These are phyloP conservation scores for Hypoxylon rubiginosum DNA, from an alignment of 2,329 filamentous ascomycete genomes.

Conservation along the genomic window DNA sequence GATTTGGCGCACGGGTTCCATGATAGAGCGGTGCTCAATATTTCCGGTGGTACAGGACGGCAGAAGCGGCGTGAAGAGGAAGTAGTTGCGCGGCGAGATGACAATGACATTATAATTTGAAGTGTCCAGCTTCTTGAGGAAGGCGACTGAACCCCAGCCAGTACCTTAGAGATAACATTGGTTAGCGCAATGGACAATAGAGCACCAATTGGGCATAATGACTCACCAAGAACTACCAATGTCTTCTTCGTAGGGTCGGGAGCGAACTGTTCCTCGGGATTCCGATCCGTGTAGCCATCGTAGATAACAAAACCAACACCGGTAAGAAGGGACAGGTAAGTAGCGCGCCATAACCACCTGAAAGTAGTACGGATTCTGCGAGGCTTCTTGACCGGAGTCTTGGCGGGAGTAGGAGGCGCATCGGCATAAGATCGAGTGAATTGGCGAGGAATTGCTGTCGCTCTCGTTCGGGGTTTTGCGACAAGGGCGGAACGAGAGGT, in stretches of 20 bases:
- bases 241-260: constrained; percentile 96
- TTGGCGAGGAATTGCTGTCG: constrained; percentile 55
- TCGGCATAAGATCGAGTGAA: constrained; percentile 66
- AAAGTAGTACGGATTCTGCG: constrained; percentile 76
- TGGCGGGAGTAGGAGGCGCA: constrained; percentile 55
- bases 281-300: constrained; percentile 83
- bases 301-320: constrained; percentile 81
- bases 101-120: constrained; percentile 99
- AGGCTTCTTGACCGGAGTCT: constrained; percentile 60
- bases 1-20: constrained; percentile 98
- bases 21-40: constrained; percentile 99
- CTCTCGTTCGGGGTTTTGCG: constrained; percentile 55
- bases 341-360: constrained; percentile 85
- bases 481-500: constrained; percentile 49
- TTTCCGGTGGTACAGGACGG: constrained; percentile 97
- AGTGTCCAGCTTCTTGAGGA: constrained; percentile 98
- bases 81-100: constrained; percentile 98
- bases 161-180: constrained; percentile 72
- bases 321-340: constrained; percentile 80
- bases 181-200: constrained; percentile 23
- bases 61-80: constrained; percentile 97
- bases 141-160: constrained; percentile 94
- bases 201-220: constrained; percentile 14
- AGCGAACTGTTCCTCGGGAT: constrained; percentile 82
- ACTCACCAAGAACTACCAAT: constrained; percentile 89